Percentiles rank a stretch among this genome's conserved stretches.
phyloP scores from a whole-genome alignment of 768 basidiomycete genomes.

The Bullera alba region DNA sequence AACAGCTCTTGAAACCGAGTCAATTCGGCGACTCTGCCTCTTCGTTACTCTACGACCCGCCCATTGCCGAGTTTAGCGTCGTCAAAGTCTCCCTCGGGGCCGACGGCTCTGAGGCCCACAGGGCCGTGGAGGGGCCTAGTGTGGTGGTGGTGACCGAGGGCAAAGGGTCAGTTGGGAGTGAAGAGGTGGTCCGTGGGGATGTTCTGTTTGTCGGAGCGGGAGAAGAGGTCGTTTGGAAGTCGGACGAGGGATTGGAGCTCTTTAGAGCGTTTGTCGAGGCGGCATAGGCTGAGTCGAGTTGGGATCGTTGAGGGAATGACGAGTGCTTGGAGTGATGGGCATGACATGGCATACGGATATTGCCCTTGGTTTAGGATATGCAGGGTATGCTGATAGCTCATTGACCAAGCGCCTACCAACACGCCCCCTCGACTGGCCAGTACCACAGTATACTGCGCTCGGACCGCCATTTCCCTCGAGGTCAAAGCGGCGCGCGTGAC shows the following conservation, averaged over 20 bases:
- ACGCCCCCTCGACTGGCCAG: no score
- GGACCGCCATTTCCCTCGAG: no score
- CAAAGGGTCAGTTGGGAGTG: conserved; percentile 50
- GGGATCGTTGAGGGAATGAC: no score
- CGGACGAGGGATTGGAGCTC: conserved; percentile 50
- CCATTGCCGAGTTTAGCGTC: conserved; percentile 88
- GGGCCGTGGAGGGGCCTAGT: conserved; percentile 71
- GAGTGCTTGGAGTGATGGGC: no score
- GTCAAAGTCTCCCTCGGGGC: conserved; percentile 54
- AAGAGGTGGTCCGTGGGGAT: conserved; percentile 58
- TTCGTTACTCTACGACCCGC: conserved; percentile 74
- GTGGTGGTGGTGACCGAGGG: conserved; percentile 72
- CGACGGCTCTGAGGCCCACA: conserved; percentile 55
- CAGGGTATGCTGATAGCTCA: no score
- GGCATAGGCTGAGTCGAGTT: no score
- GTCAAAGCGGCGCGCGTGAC: no score
- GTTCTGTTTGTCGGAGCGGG: conserved; percentile 78
- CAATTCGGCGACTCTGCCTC: conserved; percentile 46
- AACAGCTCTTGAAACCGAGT: conserved; percentile 63
- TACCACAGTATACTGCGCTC: no score
- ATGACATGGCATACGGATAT: no score
- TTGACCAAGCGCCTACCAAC: no score
- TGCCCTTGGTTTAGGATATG: no score
- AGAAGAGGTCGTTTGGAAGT: conserved; percentile 53
- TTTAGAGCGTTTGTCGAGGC: conserved; percentile 63